Conservation (phyloP, 495 filamentous ascomycete genomes). For the Podospora pseudoanserina region DNA sequence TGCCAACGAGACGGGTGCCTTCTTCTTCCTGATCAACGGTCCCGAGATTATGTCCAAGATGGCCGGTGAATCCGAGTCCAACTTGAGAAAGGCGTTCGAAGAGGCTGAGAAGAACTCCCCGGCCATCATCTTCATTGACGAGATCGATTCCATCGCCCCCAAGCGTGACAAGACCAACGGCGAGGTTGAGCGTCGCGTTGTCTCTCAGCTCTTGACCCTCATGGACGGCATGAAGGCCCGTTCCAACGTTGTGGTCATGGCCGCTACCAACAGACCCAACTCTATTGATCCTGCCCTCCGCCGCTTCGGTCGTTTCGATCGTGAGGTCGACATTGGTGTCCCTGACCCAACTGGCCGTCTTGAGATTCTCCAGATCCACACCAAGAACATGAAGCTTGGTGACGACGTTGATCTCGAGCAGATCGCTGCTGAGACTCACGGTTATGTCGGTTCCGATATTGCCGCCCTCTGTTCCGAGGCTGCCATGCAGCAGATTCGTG, state of each 20-base stretch:
- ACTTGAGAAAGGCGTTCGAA: constrained; percentile 95
- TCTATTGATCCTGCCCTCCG: constrained; percentile 96
- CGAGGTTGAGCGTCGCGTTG: constrained; percentile 96
- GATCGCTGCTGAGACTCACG: constrained; percentile 96
- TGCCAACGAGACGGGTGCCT: constrained; percentile 96
- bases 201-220: constrained; percentile 93
- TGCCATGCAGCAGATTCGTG: constrained; percentile 99
- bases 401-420: constrained; percentile 96
- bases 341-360: constrained; percentile 97
- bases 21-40: constrained; percentile 99
- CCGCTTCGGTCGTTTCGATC: constrained; percentile 96
- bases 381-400: constrained; percentile 99
- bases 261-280: constrained; percentile 95
- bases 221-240: constrained; percentile 99
- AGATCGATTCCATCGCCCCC: constrained; percentile 97
- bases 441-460: constrained; percentile 97
- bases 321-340: constrained; percentile 97
- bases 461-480: constrained; percentile 99
- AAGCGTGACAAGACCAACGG: constrained; percentile 99
- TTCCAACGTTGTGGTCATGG: constrained; percentile 98
- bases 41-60: constrained; percentile 99
- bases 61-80: constrained; percentile 98
- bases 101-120: constrained; percentile 99
- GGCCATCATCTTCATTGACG: constrained; percentile 99
- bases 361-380: constrained; percentile 97